Conservation (phyloP, 2,329 filamentous ascomycete genomes). For the Nectriaceae sp. region DNA sequence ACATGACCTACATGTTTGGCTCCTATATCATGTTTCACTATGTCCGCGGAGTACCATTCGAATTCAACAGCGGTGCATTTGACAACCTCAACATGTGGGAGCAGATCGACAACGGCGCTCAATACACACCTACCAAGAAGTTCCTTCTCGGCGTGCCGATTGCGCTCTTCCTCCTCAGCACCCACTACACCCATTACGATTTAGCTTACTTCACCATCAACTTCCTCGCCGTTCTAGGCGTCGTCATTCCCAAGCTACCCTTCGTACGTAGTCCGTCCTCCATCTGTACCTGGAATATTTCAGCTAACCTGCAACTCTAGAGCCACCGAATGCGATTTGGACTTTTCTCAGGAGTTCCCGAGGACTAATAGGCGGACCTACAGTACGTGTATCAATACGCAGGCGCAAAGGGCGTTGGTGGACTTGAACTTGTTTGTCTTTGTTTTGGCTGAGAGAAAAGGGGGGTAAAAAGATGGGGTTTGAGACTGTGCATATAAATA, state of each 20-base stretch:
- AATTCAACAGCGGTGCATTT: slow-evolving; percentile 98
- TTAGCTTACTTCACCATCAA: slow-evolving; percentile 97
- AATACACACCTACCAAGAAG: slow-evolving; percentile 98
- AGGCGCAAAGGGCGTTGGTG: slow-evolving; percentile 28
- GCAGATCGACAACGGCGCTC: slow-evolving; percentile 98
- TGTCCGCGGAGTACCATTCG: slow-evolving; percentile 95
- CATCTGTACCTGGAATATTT: slow-evolving; percentile 2
- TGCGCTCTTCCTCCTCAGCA: slow-evolving; percentile 91
- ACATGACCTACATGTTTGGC: slow-evolving; percentile 98
- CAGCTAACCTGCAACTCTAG: slow-evolving; percentile 44
- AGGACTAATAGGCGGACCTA: slow-evolving; percentile 46
- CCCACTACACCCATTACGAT: slow-evolving; percentile 98
- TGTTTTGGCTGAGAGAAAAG: slow-evolving; percentile 26
- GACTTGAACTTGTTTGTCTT: slow-evolving; percentile 8
- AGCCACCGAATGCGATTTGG: slow-evolving; percentile 79
- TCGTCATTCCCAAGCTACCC: slow-evolving; percentile 95
- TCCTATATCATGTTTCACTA: slow-evolving; percentile 99
- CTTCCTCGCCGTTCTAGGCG: slow-evolving; percentile 85
- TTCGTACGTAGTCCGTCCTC: slow-evolving; percentile 65
- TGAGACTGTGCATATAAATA: slow-evolving; percentile 34
- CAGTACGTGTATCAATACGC: slow-evolving; percentile 22
- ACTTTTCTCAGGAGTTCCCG: slow-evolving; percentile 69
- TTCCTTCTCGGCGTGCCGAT: slow-evolving; percentile 95
- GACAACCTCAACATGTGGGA: slow-evolving; percentile 99
- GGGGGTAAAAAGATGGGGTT: slow-evolving; percentile 17